Percentiles rank a stretch among this genome's conserved stretches.
Conservation (phyloP, 495 filamentous ascomycete species). For the Hypoxylon fuscum region DNA sequence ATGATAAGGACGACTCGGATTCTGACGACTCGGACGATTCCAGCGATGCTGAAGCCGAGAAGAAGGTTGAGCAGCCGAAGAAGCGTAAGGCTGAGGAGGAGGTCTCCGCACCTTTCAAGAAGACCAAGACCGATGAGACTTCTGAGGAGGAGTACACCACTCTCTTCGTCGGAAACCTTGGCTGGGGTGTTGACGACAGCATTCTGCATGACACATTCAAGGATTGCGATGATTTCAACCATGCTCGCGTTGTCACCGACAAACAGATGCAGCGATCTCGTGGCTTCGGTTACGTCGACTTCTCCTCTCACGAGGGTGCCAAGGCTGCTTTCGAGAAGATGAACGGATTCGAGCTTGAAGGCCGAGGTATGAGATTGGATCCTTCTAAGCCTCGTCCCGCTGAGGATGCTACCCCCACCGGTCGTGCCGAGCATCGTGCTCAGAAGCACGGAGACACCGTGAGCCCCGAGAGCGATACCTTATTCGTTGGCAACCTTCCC, state of each 20-base stretch:
- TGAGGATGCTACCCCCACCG: constrained; percentile 58
- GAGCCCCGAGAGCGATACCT: constrained; percentile 81
- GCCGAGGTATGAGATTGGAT: constrained; percentile 88
- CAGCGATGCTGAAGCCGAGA: constrained; percentile 56
- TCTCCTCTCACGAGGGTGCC: constrained; percentile 71
- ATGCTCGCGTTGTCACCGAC: constrained; percentile 85
- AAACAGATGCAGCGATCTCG: constrained; percentile 83
- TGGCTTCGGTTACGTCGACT: constrained; percentile 98
- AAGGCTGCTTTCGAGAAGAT: constrained; percentile 81
- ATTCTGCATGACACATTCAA: constrained; percentile 88
- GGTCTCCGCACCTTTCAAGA: constrained; percentile 72
- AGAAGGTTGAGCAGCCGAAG: constrained; percentile 72
- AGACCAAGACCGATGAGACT: constrained; percentile 74
- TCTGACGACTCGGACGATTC: constrained; percentile 49
- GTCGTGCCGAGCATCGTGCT: constrained; percentile 74
- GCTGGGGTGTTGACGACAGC: constrained; percentile 94
- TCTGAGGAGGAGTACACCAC: constrained; percentile 63
- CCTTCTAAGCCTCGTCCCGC: constrained; percentile 76
- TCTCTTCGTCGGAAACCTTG: constrained; percentile 92
- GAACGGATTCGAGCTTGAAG: constrained; percentile 83
- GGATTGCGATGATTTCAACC: constrained; percentile 77
- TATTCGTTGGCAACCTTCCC: constrained; percentile 92
- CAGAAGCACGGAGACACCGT: constrained; percentile 77
- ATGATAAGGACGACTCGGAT: constrained; percentile 51
- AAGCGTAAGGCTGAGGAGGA: constrained; percentile 90